phyloP scores from a whole-genome alignment of 306 rosid species.

The Abrus pulchellus region DNA sequence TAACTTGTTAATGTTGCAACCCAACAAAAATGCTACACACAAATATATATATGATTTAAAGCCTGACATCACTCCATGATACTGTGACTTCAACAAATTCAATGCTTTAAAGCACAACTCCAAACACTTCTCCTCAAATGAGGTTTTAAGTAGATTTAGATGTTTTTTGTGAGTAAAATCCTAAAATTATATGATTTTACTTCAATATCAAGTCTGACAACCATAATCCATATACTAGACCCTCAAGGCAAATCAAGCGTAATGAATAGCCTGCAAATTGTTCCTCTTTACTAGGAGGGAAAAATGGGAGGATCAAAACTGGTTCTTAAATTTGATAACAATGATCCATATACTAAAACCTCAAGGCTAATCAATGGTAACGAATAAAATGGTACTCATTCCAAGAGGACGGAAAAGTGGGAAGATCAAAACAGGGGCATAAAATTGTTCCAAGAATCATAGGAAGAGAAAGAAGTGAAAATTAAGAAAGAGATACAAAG shows the following conservation, averaged over 20 bases:
- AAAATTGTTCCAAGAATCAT: conserved; percentile 8
- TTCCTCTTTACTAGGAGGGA: background rate
- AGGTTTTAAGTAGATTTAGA: background rate
- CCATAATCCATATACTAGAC: conserved; percentile 4
- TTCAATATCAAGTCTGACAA: conserved; percentile 8
- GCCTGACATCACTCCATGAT: background rate
- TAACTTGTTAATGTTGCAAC: background rate
- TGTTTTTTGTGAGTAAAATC: conserved; percentile 7
- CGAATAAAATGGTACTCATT: background rate
- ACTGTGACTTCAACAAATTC: conserved; percentile 16
- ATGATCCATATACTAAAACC: conserved; percentile 11
- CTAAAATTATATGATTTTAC: background rate
- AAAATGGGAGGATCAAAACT: background rate
- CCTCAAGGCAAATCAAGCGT: background rate
- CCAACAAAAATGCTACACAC: background rate
- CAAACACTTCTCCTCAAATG: background rate
- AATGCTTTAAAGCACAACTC: conserved; percentile 6
- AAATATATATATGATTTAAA: background rate
- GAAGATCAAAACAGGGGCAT: background rate
- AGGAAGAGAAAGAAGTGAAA: conserved; percentile 1
- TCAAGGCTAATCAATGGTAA: background rate
- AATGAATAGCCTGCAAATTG: background rate
- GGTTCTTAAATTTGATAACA: conserved; percentile 5
- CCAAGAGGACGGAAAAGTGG: background rate
- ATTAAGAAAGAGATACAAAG: background rate